Base-by-base conservation (phyloP, 2,329 filamentous ascomycete genomes). In the Aureobasidium vineae region DNA sequence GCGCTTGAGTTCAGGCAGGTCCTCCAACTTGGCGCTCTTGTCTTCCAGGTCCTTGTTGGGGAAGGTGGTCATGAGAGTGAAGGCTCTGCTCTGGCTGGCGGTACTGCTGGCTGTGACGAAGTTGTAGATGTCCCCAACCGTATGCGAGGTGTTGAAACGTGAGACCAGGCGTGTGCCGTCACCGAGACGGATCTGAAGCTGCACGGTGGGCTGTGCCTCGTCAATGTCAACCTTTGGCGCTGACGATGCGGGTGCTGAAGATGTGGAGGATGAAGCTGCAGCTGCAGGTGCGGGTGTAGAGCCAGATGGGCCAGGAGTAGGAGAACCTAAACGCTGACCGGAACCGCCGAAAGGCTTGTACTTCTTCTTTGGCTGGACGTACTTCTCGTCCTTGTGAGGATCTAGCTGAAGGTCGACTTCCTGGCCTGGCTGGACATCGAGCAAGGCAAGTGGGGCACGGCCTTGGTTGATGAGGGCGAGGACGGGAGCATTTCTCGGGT, bases 1-100 rank as follows among this genome's bases (percentile, higher is more conserved):
- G 16, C 82, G 76, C 77, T 82, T 82, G 72, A 83, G 81, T 68
- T 82, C 81, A 3, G 75, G 68, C 73, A 83, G 76, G 61, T 83
- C 82, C 49, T 78, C 82, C 68, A 81, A 72, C 65, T 74, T 79
- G 70, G 75, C 76, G 54, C 75, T 72, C 76, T 88, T 88, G 72
- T 95, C 90, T 1, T 83, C 87, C 69, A 94, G 85, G 64, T 94
- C 89, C 78, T 91, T 92, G 73, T 86, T 91, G 5, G 91, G 91
- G 77, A 95, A 95, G 0, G 90, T 94, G 0, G 91, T 95, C 70
- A 89, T 90, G 50, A 96, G 80, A 2, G 91, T 88, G 82, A 89
- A 95, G 4, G 82, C 72, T n/a, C 90, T 83, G 45, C 77, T 74
- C 36, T 80, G 79, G 59, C 85, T 84, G 7, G 82, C 83, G 0